Percentiles rank a stretch among this genome's conserved stretches.
Conservation (phyloP, 208 protist genomes). For the Novymonas esmeraldas region DNA sequence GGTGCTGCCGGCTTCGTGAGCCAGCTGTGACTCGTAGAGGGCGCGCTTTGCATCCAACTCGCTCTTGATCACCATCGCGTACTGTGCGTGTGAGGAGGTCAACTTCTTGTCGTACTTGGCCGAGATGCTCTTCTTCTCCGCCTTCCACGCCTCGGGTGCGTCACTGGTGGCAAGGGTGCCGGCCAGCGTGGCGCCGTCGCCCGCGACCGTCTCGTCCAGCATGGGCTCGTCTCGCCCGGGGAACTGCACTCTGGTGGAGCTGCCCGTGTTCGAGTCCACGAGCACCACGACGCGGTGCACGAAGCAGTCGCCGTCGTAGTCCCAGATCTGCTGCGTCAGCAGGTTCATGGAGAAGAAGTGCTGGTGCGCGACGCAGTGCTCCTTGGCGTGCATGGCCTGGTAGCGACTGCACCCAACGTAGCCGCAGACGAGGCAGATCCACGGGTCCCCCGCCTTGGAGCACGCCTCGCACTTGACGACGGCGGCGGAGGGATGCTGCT, state of each 20-base stretch:
- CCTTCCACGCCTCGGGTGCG: slow-evolving; percentile 28
- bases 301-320: slow-evolving; percentile 91
- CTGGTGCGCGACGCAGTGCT: slow-evolving; percentile 59
- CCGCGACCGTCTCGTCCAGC: slow-evolving; percentile 20
- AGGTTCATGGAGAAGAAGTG: slow-evolving; percentile 93
- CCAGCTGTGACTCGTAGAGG: slow-evolving; percentile 48
- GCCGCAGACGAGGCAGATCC: slow-evolving; percentile 92
- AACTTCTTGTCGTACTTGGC: slow-evolving; percentile 87
- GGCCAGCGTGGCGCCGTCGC: slow-evolving; percentile 8
- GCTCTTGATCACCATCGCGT: slow-evolving; percentile 78
- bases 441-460: slow-evolving; percentile 71
- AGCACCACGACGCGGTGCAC: slow-evolving; percentile 83
- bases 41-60: slow-evolving; percentile 69
- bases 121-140: slow-evolving; percentile 75
- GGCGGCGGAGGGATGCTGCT: slow-evolving; percentile 2
- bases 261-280: slow-evolving; percentile 63
- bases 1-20: slow-evolving; percentile 7
- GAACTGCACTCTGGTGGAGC: slow-evolving; percentile 69
- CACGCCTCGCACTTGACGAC: slow-evolving; percentile 70
- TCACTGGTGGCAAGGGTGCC: slow-evolving; percentile 11
- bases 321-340: slow-evolving; percentile 92
- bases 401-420: slow-evolving; percentile 94
- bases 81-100: slow-evolving; percentile 69
- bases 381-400: slow-evolving; percentile 87
- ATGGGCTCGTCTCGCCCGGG: slow-evolving; percentile 58